Percentiles rank a stretch among this genome's conserved stretches.
Evolutionary conservation across 2,329 filamentous ascomycete species (phyloP).

Genomic region (Coleophoma cylindrospora): DNA sequence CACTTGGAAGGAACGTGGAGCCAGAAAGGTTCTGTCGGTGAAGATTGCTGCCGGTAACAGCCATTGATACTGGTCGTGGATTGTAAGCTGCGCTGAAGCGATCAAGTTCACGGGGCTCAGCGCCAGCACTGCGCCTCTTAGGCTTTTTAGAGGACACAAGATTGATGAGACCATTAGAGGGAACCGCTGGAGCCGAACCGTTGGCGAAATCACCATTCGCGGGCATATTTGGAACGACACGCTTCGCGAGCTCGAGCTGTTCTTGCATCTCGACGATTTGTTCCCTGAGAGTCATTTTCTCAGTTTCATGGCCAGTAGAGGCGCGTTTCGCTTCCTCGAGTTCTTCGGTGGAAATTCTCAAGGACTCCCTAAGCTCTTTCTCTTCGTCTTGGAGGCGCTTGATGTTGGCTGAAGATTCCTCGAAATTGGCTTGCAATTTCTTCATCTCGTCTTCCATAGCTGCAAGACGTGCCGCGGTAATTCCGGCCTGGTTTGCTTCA

Average conservation of each 20-base stretch:
- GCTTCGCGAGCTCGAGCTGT: conserved; percentile 82
- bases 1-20: conserved; percentile 71
- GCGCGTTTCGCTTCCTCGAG: conserved; percentile 73
- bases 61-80: conserved; percentile 94
- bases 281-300: conserved; percentile 80
- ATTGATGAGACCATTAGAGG: conserved; percentile 82
- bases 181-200: conserved; percentile 50
- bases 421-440: conserved; percentile 81
- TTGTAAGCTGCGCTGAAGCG: conserved; percentile 91
- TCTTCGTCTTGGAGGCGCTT: conserved; percentile 95
- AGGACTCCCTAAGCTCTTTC: conserved; percentile 74
- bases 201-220: conserved; percentile 66
- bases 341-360: conserved; percentile 74
- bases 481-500: conserved; percentile 96
- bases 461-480: conserved; percentile 82
- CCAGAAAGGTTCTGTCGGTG: conserved; percentile 69
- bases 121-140: conserved; percentile 87
- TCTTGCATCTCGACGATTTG: conserved; percentile 89
- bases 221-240: conserved; percentile 52
- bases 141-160: conserved; percentile 96
- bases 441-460: conserved; percentile 96
- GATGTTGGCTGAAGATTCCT: conserved; percentile 85
- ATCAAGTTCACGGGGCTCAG: conserved; percentile 79
- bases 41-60: conserved; percentile 59
- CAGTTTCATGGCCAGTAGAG: conserved; percentile 72